A percentile compares a stretch with the other conserved stretches of the same genome.
These are phyloP conservation scores for Scenedesmus sp. DNA, from an alignment of 163 green algal genomes.

Conservation along the genomic window DNA sequence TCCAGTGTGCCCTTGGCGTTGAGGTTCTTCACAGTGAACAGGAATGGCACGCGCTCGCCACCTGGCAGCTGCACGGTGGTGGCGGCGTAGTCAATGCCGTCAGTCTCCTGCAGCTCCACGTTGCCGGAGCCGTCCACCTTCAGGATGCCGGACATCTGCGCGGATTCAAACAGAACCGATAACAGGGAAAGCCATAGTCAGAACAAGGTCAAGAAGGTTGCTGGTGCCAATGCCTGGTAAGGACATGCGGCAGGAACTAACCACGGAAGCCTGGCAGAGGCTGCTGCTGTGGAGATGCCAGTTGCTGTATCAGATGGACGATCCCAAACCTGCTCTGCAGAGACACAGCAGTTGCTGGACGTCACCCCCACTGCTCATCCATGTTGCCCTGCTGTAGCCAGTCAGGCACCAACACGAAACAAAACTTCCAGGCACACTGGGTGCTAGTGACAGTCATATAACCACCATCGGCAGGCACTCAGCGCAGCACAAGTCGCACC, in stretches of 20 bases:
- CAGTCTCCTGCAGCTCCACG: conserved; percentile 95
- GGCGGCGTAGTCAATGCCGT: conserved; percentile 98
- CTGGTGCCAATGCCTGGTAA: background rate
- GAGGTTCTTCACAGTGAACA: conserved; percentile 99
- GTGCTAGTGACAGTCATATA: no score
- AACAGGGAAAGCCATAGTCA: background rate
- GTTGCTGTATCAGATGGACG: no score
- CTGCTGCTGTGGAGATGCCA: no score
- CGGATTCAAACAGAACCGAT: background rate
- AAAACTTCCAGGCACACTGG: no score
- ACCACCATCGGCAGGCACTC: background rate
- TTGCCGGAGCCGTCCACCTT: conserved; percentile 90
- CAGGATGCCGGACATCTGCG: conserved; percentile 87
- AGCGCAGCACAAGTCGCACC: conserved; percentile 55
- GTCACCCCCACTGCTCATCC: no score
- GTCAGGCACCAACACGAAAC: no score
- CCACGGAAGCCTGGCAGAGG: no score
- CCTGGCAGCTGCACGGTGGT: conserved; percentile 98
- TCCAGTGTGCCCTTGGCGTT: conserved; percentile 92
- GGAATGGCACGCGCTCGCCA: conserved; percentile 98
- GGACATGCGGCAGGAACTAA: background rate
- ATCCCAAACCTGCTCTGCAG: background rate
- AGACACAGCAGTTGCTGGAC: background rate
- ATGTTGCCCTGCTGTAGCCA: no score
- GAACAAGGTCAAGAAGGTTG: background rate